Percentiles rank a stretch among this genome's conserved stretches.
These are phyloP conservation scores for Chlorella variabilis DNA, from an alignment of 163 green algal species.

Conservation along the genomic window DNA sequence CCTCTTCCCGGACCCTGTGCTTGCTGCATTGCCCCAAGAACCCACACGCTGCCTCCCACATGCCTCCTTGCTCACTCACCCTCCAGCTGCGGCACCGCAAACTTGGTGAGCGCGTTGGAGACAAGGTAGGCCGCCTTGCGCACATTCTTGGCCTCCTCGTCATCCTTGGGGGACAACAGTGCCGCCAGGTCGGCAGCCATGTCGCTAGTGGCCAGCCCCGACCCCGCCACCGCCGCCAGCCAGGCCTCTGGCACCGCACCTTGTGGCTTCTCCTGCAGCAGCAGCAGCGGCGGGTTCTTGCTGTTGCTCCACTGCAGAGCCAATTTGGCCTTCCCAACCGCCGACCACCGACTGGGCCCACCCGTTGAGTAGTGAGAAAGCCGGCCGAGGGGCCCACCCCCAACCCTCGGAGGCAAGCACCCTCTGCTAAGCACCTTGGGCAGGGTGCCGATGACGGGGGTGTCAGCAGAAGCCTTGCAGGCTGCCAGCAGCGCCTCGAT, in stretches of 20 bases:
- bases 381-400: background rate
- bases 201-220: constrained; percentile 64
- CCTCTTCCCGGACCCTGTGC: no score
- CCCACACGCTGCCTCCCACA: background rate
- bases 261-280: constrained; percentile 77
- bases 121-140: constrained; percentile 88
- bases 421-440: constrained; percentile 56
- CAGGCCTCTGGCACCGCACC: constrained; percentile 77
- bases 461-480: constrained; percentile 42
- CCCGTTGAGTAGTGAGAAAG: no score
- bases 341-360: no score
- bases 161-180: constrained; percentile 78
- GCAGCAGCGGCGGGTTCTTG: background rate
- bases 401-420: no score
- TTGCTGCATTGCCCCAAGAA: no score
- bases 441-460: constrained; percentile 61
- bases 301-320: background rate
- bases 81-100: constrained; percentile 41
- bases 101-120: constrained; percentile 79
- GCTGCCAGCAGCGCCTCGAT: constrained; percentile 67
- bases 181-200: constrained; percentile 66
- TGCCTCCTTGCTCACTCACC: constrained; percentile 1
- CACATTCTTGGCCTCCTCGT: constrained; percentile 73
- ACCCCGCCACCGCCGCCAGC: constrained; percentile 48
- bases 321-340: background rate